Evolutionary conservation across 2,329 filamentous ascomycete species (phyloP).

Genomic region (Purpureocillium lavendulum): DNA sequence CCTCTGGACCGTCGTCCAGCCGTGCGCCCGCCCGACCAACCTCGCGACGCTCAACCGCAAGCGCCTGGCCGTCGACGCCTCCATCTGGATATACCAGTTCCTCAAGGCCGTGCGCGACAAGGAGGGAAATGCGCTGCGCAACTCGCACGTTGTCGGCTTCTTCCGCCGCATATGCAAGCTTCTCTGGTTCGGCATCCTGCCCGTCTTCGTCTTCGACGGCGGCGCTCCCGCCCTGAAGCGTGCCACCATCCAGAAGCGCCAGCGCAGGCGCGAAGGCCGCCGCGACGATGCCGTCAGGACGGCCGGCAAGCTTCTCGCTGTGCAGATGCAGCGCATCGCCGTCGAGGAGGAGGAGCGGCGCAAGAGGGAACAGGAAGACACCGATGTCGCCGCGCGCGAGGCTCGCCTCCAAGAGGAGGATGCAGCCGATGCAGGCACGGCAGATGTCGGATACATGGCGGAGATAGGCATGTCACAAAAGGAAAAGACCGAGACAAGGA

Average conservation of each 20-base stretch:
- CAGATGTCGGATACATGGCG: slow-evolving; percentile 80
- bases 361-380: slow-evolving; percentile 35
- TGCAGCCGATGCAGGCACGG: slow-evolving; percentile 53
- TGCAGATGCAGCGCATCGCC: slow-evolving; percentile 86
- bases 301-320: slow-evolving; percentile 80
- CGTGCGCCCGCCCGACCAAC: slow-evolving; percentile 90
- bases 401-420: slow-evolving; percentile 50
- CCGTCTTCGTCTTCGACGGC: slow-evolving; percentile 97
- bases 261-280: slow-evolving; percentile 74
- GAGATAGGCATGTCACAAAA: slow-evolving; percentile 73
- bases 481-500: slow-evolving; percentile 65
- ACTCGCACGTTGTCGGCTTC: slow-evolving; percentile 94
- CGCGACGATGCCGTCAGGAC: slow-evolving; percentile 89
- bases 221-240: slow-evolving; percentile 86
- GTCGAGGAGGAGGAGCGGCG: slow-evolving; percentile 74
- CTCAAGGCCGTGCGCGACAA: slow-evolving; percentile 98
- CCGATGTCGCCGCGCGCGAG: slow-evolving; percentile 29
- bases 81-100: slow-evolving; percentile 99
- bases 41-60: slow-evolving; percentile 94
- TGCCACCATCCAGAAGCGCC: slow-evolving; percentile 75
- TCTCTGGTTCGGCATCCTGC: slow-evolving; percentile 90
- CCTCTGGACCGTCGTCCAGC: slow-evolving; percentile 93
- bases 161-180: slow-evolving; percentile 98
- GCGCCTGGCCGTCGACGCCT: slow-evolving; percentile 92
- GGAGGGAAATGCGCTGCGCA: slow-evolving; percentile 91